Base-by-base conservation (phyloP, 352 stramenopile species). In the Thraustochytrium sp. region DNA sequence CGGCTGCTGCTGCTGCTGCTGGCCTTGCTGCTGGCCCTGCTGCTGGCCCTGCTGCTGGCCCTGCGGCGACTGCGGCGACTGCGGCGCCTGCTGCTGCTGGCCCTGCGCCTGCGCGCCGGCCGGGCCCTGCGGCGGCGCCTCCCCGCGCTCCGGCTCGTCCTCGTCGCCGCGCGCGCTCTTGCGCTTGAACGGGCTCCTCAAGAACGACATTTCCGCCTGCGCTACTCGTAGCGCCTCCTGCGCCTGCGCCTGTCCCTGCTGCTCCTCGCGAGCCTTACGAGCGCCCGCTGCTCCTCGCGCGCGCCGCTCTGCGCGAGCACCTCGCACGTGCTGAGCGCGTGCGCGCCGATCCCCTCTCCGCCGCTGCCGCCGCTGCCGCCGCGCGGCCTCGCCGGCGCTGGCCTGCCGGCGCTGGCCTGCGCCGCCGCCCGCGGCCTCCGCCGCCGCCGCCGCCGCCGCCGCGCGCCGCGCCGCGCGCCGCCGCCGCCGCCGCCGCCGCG, bases 171-270 rank as follows among this genome's bases (percentile, higher is more conserved):
- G 21, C 21, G 5, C 5, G 5, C 16, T 11, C 26, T 46, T 44
- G 59, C 59, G 59, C 59, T 72, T 72, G 59, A 72, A 72, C 13
- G 34, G 34, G 59, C 59, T 49, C 59, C 46, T 72, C 36, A 72
- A 46, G 59, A 72, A 72, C 34, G 59, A 38, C 59, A 72, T 72
- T 4, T 4, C 31, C 51, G 51, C 4, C 34, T 42, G 23, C 55
- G 42, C 16, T 49, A 16, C 42, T 49, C 42, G 42, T 49, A 5
- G 42, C 5, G n/a, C n/a, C n/a, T n/a, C n/a, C n/a, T n/a, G n/a
- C n/a, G n/a, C n/a, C n/a, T n/a, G n/a, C n/a, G n/a, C n/a, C n/a
- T n/a, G n/a, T n/a, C n/a, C n/a, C n/a, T n/a, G n/a, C n/a, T n/a
- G n/a, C n/a, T n/a, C n/a, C n/a, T n/a, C n/a, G n/a, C n/a, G n/a